Evolutionary conservation across 495 filamentous ascomycete species (phyloP), one percentile per base, ranked within the genome.

Genomic region (Penicillium maclennaniae): DNA sequence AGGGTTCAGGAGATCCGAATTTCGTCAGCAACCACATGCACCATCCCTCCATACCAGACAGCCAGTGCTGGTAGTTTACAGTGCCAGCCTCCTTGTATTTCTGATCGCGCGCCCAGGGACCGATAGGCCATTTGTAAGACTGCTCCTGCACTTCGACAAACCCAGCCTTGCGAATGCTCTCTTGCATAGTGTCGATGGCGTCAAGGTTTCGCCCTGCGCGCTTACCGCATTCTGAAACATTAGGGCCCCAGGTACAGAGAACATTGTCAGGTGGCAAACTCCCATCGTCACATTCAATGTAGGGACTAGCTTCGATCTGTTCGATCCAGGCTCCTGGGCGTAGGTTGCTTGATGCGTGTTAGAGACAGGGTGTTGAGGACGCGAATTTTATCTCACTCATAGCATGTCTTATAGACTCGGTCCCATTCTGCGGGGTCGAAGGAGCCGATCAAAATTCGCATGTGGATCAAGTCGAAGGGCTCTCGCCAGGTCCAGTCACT

Each of bases 261-360:
- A 56, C 31, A 46, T 66, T 71, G 42, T 61, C 61, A 15, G 52
- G 54, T 16, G 56, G 56, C 7, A 73, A 52, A 38, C 65, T 71
- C 31, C 62, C 58, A 66, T 82, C 79, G 55, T 80, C 76, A 54
- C 68, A 72, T 9, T 53, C 45, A 19, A 75, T 62, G 49, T 53
- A 53, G 38, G 68, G 66, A 31, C 62, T 56, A 23, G 78, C 60
- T 50, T 84, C 80, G 51, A 79, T 72, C 49, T 80, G 61, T 51
- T 84, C 81, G 37, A 82, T 61, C 65, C 75, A 83, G 34, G 74
- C 81, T 45, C 80, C 79, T 4, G 80, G 80, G 40, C 62, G 63
- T 16, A 68, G 54, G 49, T 62, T 60, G 37, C 51, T 65, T 21
- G 19, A 14, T 10, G 14, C 12, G 20, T 42, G 25, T 53, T 31